A percentile compares a stretch with the other conserved stretches of the same genome.
Evolutionary conservation across 768 basidiomycete species (phyloP).

Genomic region (Lepiota venenata): DNA sequence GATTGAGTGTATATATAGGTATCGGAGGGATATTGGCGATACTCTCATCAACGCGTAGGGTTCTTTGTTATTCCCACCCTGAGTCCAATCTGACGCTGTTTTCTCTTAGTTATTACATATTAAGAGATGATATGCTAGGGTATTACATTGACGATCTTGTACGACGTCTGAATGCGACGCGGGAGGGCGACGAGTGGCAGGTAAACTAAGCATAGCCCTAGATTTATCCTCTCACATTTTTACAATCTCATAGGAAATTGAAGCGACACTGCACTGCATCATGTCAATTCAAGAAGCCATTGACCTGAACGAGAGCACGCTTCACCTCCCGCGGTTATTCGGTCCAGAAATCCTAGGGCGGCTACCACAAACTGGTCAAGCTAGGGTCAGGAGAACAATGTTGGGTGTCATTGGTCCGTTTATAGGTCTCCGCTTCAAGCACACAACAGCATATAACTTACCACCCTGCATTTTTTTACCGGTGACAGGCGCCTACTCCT

Average conservation of each 20-base stretch:
- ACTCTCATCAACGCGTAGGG: constrained; percentile 85
- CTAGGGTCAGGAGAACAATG: constrained; percentile 69
- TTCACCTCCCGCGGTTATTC: constrained; percentile 62
- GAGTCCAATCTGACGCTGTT: constrained; percentile 1
- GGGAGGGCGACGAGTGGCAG: constrained; percentile 66
- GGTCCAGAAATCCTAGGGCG: constrained; percentile 66
- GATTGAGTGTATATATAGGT: constrained; percentile 38
- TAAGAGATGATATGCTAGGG: constrained; percentile 79
- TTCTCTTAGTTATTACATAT: constrained; percentile 73
- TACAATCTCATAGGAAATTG: constrained; percentile 58
- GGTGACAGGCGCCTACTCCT: constrained; percentile 62
- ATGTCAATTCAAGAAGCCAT: constrained; percentile 88
- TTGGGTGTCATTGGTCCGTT: constrained; percentile 69
- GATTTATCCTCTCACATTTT: background rate
- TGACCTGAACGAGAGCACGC: constrained; percentile 42
- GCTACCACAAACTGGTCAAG: constrained; percentile 60
- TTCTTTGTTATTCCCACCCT: background rate
- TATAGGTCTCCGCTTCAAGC: too few relatives aligned
- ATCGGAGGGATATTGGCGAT: constrained; percentile 84
- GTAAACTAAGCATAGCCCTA: constrained; percentile 32
- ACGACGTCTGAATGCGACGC: constrained; percentile 44
- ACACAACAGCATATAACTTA: background rate
- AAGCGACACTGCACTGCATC: constrained; percentile 84
- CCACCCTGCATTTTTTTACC: background rate
- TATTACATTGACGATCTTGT: constrained; percentile 63